Evolutionary conservation across 73 alveolate genomes (phyloP).

Genomic region (Paramecium sonneborni): DNA sequence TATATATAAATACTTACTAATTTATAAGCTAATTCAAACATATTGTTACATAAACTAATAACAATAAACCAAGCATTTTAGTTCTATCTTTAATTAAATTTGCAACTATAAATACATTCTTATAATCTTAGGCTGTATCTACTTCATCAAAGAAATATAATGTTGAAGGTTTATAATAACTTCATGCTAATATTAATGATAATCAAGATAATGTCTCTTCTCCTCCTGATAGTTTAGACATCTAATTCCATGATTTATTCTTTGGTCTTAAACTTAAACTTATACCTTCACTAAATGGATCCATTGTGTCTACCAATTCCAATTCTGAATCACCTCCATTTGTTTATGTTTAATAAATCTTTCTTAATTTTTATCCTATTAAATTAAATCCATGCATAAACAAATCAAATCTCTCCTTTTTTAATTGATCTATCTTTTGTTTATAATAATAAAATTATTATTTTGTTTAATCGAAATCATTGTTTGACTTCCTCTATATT

Average conservation of each 20-base stretch:
- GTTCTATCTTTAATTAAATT: conserved; percentile 37
- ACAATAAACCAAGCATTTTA: conserved; percentile 49
- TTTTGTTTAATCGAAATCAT: conserved; percentile 68
- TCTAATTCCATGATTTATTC: conserved; percentile 85
- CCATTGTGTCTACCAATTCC: conserved; percentile 80
- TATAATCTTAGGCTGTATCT: conserved; percentile 77
- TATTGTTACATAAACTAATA: conserved; percentile 43
- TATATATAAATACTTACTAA: conserved; percentile 71
- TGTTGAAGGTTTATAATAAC: conserved; percentile 85
- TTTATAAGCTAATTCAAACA: conserved; percentile 66
- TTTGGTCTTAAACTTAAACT: conserved; percentile 85
- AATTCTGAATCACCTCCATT: conserved; percentile 92
- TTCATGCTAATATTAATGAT: conserved; percentile 79
- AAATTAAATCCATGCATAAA: conserved; percentile 86
- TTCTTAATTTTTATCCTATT: conserved; percentile 76
- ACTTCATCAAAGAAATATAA: conserved; percentile 85
- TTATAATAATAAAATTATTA: conserved; percentile 71
- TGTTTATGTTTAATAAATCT: conserved; percentile 79
- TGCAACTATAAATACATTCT: conserved; percentile 33
- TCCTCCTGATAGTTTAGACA: conserved; percentile 82
- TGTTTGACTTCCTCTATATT: not conserved
- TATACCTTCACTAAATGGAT: conserved; percentile 88
- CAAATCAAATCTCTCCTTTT: conserved; percentile 78
- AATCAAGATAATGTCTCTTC: conserved; percentile 80
- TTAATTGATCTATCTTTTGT: conserved; percentile 70